phyloP scores from a whole-genome alignment of 1,139 yeast genomes.

The Lodderomyces orthopsilosis region DNA sequence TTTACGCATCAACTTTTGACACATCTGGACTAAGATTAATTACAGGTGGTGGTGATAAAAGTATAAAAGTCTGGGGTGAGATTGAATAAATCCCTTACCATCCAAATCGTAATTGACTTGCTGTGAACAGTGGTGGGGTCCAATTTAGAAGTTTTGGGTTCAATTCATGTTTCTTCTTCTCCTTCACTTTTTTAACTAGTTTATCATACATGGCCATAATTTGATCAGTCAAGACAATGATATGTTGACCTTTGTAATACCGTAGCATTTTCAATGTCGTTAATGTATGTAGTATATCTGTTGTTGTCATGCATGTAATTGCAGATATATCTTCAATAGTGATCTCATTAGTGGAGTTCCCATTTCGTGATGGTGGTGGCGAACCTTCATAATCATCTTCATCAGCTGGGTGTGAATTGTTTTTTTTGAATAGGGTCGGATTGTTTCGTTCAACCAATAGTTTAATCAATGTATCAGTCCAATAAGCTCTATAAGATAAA shows the following conservation, averaged over 20 bases:
- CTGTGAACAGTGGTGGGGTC: conserved; percentile 97
- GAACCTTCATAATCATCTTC: conserved; percentile 24
- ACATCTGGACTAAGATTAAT: conserved; percentile 74
- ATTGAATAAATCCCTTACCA: conserved; percentile 51
- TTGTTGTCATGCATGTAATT: conserved; percentile 90
- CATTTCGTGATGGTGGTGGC: conserved; percentile 22
- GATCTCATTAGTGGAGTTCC: conserved; percentile 49
- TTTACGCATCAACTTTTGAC: conserved; percentile 74
- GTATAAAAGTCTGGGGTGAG: conserved; percentile 81
- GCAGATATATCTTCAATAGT: conserved; percentile 91
- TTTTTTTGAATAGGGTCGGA: conserved; percentile 38
- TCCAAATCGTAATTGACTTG: conserved; percentile 92
- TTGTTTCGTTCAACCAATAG: conserved; percentile 62
- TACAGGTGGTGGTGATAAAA: conserved; percentile 89
- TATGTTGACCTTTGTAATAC: conserved; percentile 95
- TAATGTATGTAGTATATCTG: conserved; percentile 89
- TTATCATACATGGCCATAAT: conserved; percentile 75
- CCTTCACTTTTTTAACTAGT: conserved; percentile 51
- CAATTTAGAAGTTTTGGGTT: conserved; percentile 73
- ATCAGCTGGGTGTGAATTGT: conserved; percentile 26
- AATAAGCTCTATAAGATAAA: conserved; percentile 88
- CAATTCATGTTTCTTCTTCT: conserved; percentile 73
- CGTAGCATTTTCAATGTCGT: conserved; percentile 87
- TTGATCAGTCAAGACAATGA: conserved; percentile 85
- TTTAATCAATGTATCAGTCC: conserved; percentile 89